Conservation (phyloP, 306 rosid species). For the Lathyrus aphaca region DNA sequence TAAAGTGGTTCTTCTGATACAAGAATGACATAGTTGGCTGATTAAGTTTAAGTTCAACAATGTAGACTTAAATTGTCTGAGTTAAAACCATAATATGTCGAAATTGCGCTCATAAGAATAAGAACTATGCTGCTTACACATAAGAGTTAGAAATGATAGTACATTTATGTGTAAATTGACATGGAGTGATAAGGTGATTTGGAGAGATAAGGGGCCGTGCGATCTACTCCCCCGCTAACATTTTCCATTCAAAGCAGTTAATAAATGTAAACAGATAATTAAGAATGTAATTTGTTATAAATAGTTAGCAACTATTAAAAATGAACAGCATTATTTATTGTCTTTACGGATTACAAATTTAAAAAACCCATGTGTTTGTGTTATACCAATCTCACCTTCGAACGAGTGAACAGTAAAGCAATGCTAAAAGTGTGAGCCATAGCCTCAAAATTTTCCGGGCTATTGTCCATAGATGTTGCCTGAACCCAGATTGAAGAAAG, state of each 20-base stretch:
- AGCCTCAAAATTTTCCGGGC: constrained; percentile 81
- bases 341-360: constrained; percentile 21
- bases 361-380: constrained; percentile 25
- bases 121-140: constrained; percentile 7
- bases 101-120: constrained; percentile 30
- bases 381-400: constrained; percentile 68
- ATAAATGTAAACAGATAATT: constrained; percentile 17
- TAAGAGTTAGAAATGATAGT: constrained; percentile 15
- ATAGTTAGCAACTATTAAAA: constrained; percentile 5
- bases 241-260: neutral
- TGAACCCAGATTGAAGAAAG: constrained; percentile 98
- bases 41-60: constrained; percentile 14
- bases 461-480: constrained; percentile 78
- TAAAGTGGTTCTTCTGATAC: constrained; percentile 14
- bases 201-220: neutral
- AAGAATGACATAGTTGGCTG: constrained; percentile 12
- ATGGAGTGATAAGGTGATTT: neutral
- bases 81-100: neutral
- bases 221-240: neutral
- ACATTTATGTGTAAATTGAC: constrained; percentile 17
- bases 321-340: constrained; percentile 4
- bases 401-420: constrained; percentile 73
- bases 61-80: neutral
- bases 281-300: neutral
- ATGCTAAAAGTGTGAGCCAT: constrained; percentile 85